phyloP scores from a whole-genome alignment of 257 asterid species.

The Solanum raphanifolium region DNA sequence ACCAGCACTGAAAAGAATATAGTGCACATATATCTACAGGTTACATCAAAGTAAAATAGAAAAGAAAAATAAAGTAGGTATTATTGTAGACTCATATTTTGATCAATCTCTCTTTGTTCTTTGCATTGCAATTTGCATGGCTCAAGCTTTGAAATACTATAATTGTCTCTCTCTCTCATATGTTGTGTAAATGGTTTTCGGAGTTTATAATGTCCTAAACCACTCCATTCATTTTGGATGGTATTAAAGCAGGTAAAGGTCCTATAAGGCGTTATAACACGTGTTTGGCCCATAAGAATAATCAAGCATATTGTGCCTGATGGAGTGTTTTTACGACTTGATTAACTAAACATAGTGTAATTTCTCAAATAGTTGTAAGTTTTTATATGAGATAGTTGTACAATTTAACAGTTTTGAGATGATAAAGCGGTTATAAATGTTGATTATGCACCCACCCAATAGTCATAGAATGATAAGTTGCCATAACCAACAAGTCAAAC shows the following conservation, averaged over 20 bases:
- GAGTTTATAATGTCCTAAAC: background rate
- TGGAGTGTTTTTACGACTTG: background rate
- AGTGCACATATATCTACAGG: background rate
- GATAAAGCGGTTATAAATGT: background rate
- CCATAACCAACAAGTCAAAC: background rate
- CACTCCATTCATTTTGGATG: background rate
- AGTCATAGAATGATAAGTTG: background rate
- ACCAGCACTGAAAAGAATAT: constrained; percentile 20
- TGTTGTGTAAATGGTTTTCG: background rate
- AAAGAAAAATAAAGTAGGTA: constrained; percentile 3
- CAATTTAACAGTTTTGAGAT: background rate
- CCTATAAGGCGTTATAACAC: too few relatives aligned
- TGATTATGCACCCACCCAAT: background rate
- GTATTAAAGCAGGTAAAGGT: background rate
- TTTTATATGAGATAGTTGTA: background rate
- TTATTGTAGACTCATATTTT: constrained; percentile 15
- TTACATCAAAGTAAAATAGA: constrained; percentile 15
- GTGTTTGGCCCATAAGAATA: background rate
- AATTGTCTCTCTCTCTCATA: background rate
- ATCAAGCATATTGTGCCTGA: background rate
- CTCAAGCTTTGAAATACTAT: background rate
- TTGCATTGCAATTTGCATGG: constrained; percentile 30
- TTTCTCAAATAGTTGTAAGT: background rate
- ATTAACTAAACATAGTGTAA: background rate
- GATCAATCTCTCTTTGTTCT: constrained; percentile 3